Percentiles rank a stretch among this genome's conserved stretches.
Conservation (phyloP, 345 rosid genomes). For the Hibiscus tridactylites region DNA sequence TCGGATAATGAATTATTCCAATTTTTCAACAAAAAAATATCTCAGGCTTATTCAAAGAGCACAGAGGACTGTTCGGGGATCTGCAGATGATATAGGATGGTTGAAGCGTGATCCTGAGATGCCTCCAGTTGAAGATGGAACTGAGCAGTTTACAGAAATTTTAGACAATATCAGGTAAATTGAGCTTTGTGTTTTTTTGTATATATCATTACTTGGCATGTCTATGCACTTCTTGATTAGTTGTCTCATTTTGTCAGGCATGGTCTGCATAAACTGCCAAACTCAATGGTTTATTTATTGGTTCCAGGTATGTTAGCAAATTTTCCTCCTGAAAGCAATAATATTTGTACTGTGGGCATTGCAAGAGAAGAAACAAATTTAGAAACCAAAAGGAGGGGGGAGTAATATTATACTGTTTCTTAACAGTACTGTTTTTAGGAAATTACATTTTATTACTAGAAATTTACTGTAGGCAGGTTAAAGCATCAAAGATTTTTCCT, state of each 20-base stretch:
- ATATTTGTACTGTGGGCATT: not conserved
- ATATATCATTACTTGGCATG: slow-evolving; percentile 6
- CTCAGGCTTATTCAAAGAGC: slow-evolving; percentile 87
- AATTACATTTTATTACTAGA: not conserved
- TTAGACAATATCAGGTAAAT: slow-evolving; percentile 72
- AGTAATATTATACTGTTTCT: not conserved
- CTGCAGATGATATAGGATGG: slow-evolving; percentile 98
- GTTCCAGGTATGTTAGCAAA: slow-evolving; percentile 59
- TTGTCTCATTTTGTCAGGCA: slow-evolving; percentile 51
- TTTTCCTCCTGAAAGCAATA: not conserved
- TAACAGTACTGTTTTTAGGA: not conserved
- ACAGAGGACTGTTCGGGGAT: slow-evolving; percentile 85
- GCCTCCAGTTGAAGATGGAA: slow-evolving; percentile 91
- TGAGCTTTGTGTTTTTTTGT: slow-evolving; percentile 14
- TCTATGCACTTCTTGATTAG: slow-evolving; percentile 18
- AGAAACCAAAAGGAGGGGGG: not conserved
- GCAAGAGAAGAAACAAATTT: not conserved
- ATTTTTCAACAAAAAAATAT: not conserved
- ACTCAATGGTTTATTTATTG: slow-evolving; percentile 72
- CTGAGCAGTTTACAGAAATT: slow-evolving; percentile 64
- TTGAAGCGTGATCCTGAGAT: slow-evolving; percentile 55
- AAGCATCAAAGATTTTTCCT: not conserved
- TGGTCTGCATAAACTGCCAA: slow-evolving; percentile 83
- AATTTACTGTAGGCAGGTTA: not conserved
- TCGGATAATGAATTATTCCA: not conserved